phyloP scores from a whole-genome alignment of 2,329 filamentous ascomycete species.

The Botrytis squamosa region DNA sequence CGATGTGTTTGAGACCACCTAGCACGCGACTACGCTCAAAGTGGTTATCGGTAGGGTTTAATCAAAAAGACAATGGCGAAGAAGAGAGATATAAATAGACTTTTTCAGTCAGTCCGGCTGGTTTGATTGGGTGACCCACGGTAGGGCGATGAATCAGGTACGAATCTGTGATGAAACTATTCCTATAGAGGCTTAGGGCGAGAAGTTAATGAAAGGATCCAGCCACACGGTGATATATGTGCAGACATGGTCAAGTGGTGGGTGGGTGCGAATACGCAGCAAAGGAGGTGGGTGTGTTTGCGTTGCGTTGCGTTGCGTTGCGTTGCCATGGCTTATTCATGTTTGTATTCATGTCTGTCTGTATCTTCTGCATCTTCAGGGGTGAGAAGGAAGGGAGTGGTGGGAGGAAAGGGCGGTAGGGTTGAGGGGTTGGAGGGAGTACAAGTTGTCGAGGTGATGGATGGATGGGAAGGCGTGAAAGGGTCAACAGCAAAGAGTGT shows the following conservation, averaged over 20 bases:
- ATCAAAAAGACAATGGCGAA: not conserved
- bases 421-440: no score
- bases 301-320: not conserved
- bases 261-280: not conserved
- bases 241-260: not conserved
- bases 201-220: not conserved
- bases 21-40: not conserved
- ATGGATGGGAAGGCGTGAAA: not conserved
- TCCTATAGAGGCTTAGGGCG: not conserved
- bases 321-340: not conserved
- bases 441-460: not conserved
- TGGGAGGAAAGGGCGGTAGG: no score
- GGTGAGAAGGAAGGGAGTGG: not conserved
- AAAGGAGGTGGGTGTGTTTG: not conserved
- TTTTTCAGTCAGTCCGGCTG: not conserved
- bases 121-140: not conserved
- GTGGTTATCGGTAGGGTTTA: not conserved
- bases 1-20: not conserved
- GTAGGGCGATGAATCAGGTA: not conserved
- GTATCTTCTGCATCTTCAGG: not conserved
- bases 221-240: not conserved
- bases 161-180: not conserved
- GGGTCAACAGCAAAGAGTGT: not conserved
- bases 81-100: conserved; percentile 4
- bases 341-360: not conserved